A percentile compares a stretch with the other conserved stretches of the same genome.
Evolutionary conservation across 805 yeast species (phyloP).

Genomic region (Ogataea methanolica): DNA sequence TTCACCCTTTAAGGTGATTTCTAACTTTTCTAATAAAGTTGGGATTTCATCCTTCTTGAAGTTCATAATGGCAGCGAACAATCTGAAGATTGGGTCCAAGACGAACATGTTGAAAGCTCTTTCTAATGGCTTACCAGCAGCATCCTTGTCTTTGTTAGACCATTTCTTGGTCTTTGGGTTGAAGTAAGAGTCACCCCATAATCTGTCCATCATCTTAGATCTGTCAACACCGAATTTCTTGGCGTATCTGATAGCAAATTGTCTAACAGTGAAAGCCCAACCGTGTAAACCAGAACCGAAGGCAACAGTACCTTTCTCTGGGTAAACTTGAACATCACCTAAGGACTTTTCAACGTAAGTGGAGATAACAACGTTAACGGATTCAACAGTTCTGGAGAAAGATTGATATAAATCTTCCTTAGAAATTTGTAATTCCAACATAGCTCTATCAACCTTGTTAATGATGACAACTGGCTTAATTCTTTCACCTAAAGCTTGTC

Average conservation of each 20-base stretch:
- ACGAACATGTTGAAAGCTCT: slow-evolving; percentile 99
- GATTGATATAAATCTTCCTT: slow-evolving; percentile 99
- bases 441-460: slow-evolving; percentile 99
- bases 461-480: slow-evolving; percentile 97
- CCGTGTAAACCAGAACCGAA: slow-evolving; percentile 99
- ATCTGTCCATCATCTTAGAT: slow-evolving; percentile 96
- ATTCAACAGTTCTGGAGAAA: slow-evolving; percentile 97
- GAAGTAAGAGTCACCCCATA: slow-evolving; percentile 99
- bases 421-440: slow-evolving; percentile 96
- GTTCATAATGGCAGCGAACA: slow-evolving; percentile 97
- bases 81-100: slow-evolving; percentile 97
- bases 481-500: slow-evolving; percentile 99
- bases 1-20: slow-evolving; percentile 87
- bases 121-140: slow-evolving; percentile 92
- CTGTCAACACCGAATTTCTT: slow-evolving; percentile 99
- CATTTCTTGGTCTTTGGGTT: slow-evolving; percentile 99
- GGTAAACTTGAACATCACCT: slow-evolving; percentile 98
- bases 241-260: slow-evolving; percentile 96
- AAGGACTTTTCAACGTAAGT: slow-evolving; percentile 86
- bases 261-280: slow-evolving; percentile 99
- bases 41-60: slow-evolving; percentile 97
- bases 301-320: slow-evolving; percentile 98
- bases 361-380: slow-evolving; percentile 96
- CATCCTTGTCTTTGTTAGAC: slow-evolving; percentile 94
- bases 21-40: slow-evolving; percentile 87